These are phyloP conservation scores for Erythrobasidium hasegawianum DNA, from an alignment of 1,284 basidiomycete genomes.

Conservation along the genomic window DNA sequence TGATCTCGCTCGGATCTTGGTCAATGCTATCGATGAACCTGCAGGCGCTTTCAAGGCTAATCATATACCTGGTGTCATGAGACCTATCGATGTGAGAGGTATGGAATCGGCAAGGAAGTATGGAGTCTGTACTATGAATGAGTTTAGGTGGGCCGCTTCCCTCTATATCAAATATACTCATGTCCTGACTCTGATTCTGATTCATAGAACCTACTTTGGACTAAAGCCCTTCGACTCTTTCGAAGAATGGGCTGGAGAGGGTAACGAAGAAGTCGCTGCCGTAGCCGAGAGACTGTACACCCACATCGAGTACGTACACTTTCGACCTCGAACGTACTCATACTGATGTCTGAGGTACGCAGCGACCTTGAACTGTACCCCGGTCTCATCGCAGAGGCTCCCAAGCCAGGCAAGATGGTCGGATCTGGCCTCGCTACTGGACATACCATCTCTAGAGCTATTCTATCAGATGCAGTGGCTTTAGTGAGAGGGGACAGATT, in stretches of 20 bases:
- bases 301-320: constrained; percentile 56
- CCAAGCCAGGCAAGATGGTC: constrained; percentile 69
- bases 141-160: constrained; percentile 59
- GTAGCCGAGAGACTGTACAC: constrained; percentile 70
- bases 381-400: constrained; percentile 57
- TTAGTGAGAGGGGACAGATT: constrained; percentile 58
- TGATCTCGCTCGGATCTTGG: constrained; percentile 63
- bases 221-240: constrained; percentile 40
- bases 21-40: constrained; percentile 65
- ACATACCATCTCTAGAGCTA: constrained; percentile 72
- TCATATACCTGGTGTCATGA: constrained; percentile 66
- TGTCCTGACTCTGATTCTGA: no score
- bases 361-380: constrained; percentile 69
- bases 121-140: constrained; percentile 77
- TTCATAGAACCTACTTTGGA: constrained; percentile 41
- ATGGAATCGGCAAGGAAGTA: constrained; percentile 46
- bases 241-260: constrained; percentile 73
- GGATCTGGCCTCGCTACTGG: constrained; percentile 55
- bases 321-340: not conserved
- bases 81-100: constrained; percentile 42
- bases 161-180: no score
- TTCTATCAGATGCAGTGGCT: constrained; percentile 71
- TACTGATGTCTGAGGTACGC: no score
- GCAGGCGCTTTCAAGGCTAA: constrained; percentile 75
- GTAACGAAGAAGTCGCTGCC: constrained; percentile 61